phyloP scores from a whole-genome alignment of 2,329 filamentous ascomycete species.

The Davidsoniella virescens region DNA sequence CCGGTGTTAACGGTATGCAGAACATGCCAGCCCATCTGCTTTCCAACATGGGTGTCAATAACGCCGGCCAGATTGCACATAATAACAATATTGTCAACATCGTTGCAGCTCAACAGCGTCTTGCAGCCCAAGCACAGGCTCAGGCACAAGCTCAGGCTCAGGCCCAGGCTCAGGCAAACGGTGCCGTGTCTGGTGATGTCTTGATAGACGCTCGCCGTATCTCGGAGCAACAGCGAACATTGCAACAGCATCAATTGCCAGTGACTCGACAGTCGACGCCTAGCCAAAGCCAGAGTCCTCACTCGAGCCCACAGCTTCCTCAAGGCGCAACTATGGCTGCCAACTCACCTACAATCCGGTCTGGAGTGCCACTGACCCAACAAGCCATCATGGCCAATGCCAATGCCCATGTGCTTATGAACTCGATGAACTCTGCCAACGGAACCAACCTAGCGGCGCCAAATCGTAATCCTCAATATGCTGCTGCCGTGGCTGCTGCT shows the following conservation, averaged over 20 bases:
- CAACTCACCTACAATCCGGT: conserved; percentile 14
- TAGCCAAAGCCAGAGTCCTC: conserved; percentile 19
- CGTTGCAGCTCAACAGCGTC: conserved; percentile 24
- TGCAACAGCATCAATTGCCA: conserved; percentile 30
- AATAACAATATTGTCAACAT: conserved; percentile 25
- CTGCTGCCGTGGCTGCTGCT: conserved; percentile 1
- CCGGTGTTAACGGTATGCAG: conserved; percentile 34
- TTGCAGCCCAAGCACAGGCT: conserved; percentile 34
- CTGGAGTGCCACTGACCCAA: conserved; percentile 7
- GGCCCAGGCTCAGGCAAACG: conserved; percentile 16
- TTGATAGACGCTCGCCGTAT: conserved; percentile 50
- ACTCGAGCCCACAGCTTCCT: conserved; percentile 24
- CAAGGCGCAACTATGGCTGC: conserved; percentile 27
- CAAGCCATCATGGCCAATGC: conserved; percentile 9
- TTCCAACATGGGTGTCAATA: conserved; percentile 40
- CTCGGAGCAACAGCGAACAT: conserved; percentile 44
- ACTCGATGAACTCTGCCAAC: conserved; percentile 7
- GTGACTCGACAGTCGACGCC: conserved; percentile 17
- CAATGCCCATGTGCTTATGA: conserved; percentile 3
- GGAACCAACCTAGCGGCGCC: conserved; percentile 11
- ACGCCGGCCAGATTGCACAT: conserved; percentile 54
- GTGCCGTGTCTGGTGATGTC: conserved; percentile 21
- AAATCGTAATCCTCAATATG: conserved; percentile 6
- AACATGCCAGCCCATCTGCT: conserved; percentile 32
- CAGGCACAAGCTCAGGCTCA: conserved; percentile 31